Conservation (phyloP, 139 green algal species). For the Limnomonas spitsbergensis region DNA sequence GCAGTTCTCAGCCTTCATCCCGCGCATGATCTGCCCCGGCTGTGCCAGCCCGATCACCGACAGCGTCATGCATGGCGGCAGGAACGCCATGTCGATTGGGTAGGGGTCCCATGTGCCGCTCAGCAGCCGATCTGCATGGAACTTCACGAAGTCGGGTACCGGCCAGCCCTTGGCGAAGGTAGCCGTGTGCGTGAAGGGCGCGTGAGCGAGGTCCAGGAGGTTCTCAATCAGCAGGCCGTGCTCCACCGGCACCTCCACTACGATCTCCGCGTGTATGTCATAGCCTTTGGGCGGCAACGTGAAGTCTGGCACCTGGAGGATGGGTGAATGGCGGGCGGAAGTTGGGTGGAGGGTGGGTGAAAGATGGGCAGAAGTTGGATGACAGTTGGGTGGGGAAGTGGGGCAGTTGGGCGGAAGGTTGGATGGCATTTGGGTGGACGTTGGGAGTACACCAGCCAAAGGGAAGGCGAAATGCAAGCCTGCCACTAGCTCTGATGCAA, state of each 20-base stretch:
- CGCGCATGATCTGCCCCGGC: constrained; percentile 83
- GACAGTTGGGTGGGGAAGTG: neutral
- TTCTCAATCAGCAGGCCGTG: constrained; percentile 98
- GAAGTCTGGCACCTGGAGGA: constrained; percentile 46
- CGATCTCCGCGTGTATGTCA: constrained; percentile 81
- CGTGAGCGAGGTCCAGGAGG: constrained; percentile 96
- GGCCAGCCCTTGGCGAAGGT: constrained; percentile 97
- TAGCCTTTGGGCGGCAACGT: constrained; percentile 68
- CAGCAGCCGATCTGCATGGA: constrained; percentile 65
- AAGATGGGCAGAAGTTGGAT: too few species aligned
- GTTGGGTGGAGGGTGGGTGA: too few species aligned
- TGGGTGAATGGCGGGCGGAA: too few species aligned
- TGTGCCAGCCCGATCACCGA: constrained; percentile 86
- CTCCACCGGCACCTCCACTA: constrained; percentile 94
- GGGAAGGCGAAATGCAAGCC: too few species aligned
- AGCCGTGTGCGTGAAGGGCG: constrained; percentile 95
- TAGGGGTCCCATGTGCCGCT: constrained; percentile 94
- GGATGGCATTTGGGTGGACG: too few species aligned
- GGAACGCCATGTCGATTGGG: constrained; percentile 97
- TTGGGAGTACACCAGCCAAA: too few species aligned
- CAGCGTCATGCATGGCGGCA: constrained; percentile 87
- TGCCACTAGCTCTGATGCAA: too few species aligned
- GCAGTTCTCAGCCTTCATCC: constrained; percentile 69
- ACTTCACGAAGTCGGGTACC: constrained; percentile 88
- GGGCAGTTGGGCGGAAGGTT: too few species aligned